Evolutionary conservation across 2,329 filamentous ascomycete species (phyloP).

Genomic region (Magnaporthiopsis rhizophila): DNA sequence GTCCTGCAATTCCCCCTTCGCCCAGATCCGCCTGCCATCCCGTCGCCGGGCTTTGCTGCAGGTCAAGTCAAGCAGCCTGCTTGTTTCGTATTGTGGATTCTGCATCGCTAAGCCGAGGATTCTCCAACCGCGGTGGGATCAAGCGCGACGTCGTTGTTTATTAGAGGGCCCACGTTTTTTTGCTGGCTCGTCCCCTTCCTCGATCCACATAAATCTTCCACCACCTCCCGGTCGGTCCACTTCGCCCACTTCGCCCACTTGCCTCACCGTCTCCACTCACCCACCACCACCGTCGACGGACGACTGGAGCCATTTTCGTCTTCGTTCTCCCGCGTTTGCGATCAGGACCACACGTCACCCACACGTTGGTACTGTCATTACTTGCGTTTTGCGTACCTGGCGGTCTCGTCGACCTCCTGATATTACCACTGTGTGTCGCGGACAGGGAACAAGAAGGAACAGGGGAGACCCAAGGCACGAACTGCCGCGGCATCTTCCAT

Average conservation of each 20-base stretch:
- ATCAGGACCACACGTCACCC: constrained; percentile 3
- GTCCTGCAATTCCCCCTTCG: background rate
- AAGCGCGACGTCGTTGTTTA: constrained; percentile 5
- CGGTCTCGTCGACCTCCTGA: background rate
- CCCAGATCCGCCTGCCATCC: background rate
- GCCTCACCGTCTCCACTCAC: constrained; percentile 7
- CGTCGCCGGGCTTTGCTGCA: background rate
- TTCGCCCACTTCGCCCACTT: constrained; percentile 5
- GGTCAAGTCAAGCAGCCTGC: background rate
- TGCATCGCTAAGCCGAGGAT: background rate
- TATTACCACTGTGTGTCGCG: background rate
- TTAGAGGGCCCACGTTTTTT: constrained; percentile 5
- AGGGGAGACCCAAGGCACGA: background rate
- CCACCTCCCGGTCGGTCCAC: constrained; percentile 9
- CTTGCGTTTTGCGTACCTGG: constrained; percentile 1
- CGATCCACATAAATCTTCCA: constrained; percentile 9
- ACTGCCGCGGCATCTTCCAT: background rate
- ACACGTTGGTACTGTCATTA: background rate
- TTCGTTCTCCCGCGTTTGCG: background rate
- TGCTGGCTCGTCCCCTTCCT: constrained; percentile 6
- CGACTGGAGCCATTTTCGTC: background rate
- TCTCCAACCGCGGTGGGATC: constrained; percentile 1
- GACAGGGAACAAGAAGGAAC: background rate
- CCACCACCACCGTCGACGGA: constrained; percentile 1
- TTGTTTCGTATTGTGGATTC: constrained; percentile 1